Evolutionary conservation across 192 early-diverging fungal genomes (phyloP), one percentile per base, ranked within the genome.

Genomic region (Coemansia sp.): DNA sequence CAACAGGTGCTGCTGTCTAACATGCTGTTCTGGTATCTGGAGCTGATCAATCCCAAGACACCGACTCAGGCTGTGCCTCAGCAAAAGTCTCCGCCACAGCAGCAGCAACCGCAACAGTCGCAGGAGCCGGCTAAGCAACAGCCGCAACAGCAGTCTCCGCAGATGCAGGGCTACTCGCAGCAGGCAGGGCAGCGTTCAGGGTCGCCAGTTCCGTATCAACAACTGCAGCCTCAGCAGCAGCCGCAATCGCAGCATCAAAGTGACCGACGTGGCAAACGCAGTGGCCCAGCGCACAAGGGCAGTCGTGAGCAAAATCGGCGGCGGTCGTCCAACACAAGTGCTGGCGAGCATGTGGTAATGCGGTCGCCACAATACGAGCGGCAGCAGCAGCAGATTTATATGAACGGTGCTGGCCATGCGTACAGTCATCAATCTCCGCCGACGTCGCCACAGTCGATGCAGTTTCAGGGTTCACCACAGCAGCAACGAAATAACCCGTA

Each of bases 11-110:
- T 91, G 62, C 84, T 91, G 41, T 89, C 90, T 24, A 91, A 91
- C 56, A 86, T 89, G 84, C 86, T 91, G 86, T 89, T 91, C 67
- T 91, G 90, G 90, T 91, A 91, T 69, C 69, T 91, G 43, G 87
- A 86, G 27, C 82, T 89, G 4, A 86, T 89, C 51, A 87, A 88
- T 56, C 85, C 85, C 15, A 63, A 57, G 48, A 69, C 58, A 5
- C 27, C 61, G 39, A 59, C 61, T 11, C 56, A 50, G 35, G 57
- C 27, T 15, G 24, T 9, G 1, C 55, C 54, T 64, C 65, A 66
- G 21, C 70, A 58, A 2, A 59, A 65, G 48, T 22, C 27, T 32
- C 48, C 39, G 43, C 53, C 29, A 15, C 65, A 75, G 63, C 57
- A 43, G 23, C 63, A 14, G 14, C 72, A 64, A 24, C 60, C 54